These are phyloP conservation scores for Termitomyces sp. DNA, from an alignment of 768 basidiomycete species.

Conservation along the genomic window DNA sequence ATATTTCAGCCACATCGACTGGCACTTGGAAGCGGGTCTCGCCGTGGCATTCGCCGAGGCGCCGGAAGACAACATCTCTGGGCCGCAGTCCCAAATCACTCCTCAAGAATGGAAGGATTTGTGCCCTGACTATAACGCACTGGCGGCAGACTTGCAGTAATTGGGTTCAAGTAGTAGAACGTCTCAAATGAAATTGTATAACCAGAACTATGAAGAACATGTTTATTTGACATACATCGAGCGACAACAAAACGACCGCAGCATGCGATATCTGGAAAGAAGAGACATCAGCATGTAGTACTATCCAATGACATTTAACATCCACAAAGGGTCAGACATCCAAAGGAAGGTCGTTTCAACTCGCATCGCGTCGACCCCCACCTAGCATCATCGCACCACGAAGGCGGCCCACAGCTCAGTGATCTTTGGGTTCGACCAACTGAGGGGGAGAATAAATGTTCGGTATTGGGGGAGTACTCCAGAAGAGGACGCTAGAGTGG, in stretches of 20 bases:
- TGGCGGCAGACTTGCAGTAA: slow-evolving; percentile 29
- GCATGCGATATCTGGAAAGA: not conserved
- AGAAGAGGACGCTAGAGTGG: slow-evolving; percentile 70
- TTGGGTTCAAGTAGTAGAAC: not conserved
- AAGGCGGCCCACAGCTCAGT: slow-evolving; percentile 62
- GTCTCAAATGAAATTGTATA: not conserved
- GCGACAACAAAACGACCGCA: not conserved
- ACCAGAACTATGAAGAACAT: slow-evolving; percentile 1
- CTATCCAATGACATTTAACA: not conserved
- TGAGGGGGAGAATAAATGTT: slow-evolving; percentile 75
- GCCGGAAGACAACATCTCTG: slow-evolving; percentile 25
- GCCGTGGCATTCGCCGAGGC: slow-evolving; percentile 33
- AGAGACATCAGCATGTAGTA: not conserved
- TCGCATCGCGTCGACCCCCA: slow-evolving; percentile 76
- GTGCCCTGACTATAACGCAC: slow-evolving; percentile 27
- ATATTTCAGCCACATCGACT: slow-evolving; percentile 31
- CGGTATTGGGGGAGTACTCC: slow-evolving; percentile 75
- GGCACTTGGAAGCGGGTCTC: slow-evolving; percentile 36
- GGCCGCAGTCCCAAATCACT: slow-evolving; percentile 30
- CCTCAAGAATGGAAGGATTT: slow-evolving; percentile 30
- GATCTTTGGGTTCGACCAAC: slow-evolving; percentile 70
- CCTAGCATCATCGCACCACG: slow-evolving; percentile 73
- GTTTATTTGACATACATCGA: not conserved
- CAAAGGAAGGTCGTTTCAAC: slow-evolving; percentile 81
- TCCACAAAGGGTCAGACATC: slow-evolving; percentile 66